Evolutionary conservation across 306 rosid genomes (phyloP).

Genomic region (Rosa persica): DNA sequence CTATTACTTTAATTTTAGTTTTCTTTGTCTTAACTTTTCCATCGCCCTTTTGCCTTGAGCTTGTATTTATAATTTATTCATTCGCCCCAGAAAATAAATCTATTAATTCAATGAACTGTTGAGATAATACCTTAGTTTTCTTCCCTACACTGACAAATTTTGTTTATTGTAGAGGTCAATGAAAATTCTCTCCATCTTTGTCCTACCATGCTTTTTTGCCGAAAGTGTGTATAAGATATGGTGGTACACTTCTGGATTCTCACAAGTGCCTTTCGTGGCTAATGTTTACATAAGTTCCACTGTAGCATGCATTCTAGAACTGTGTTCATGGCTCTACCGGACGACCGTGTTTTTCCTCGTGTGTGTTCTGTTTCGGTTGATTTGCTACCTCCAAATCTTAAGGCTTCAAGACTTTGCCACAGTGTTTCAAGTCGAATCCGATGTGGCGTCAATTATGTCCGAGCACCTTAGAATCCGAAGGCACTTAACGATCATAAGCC

Average conservation of each 20-base stretch:
- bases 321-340: constrained; percentile 78
- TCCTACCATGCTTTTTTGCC: constrained; percentile 61
- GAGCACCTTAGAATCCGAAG: constrained; percentile 82
- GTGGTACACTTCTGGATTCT: constrained; percentile 91
- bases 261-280: constrained; percentile 72
- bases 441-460: constrained; percentile 60
- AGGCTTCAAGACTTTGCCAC: constrained; percentile 71
- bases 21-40: too few relatives aligned
- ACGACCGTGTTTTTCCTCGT: constrained; percentile 65
- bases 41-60: too few relatives aligned
- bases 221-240: constrained; percentile 84
- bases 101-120: too few relatives aligned
- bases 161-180: constrained; percentile 51
- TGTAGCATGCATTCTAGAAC: constrained; percentile 66
- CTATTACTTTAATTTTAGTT: too few relatives aligned
- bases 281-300: constrained; percentile 56
- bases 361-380: constrained; percentile 82
- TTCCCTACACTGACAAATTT: not conserved
- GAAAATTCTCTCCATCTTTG: constrained; percentile 49
- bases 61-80: too few relatives aligned
- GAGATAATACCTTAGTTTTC: too few relatives aligned
- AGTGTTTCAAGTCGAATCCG: constrained; percentile 66
- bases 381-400: constrained; percentile 80
- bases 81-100: too few relatives aligned
- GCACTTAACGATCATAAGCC: constrained; percentile 81